Conservation (phyloP, 1,139 yeast species). For the Suhomyces bokatorum region DNA sequence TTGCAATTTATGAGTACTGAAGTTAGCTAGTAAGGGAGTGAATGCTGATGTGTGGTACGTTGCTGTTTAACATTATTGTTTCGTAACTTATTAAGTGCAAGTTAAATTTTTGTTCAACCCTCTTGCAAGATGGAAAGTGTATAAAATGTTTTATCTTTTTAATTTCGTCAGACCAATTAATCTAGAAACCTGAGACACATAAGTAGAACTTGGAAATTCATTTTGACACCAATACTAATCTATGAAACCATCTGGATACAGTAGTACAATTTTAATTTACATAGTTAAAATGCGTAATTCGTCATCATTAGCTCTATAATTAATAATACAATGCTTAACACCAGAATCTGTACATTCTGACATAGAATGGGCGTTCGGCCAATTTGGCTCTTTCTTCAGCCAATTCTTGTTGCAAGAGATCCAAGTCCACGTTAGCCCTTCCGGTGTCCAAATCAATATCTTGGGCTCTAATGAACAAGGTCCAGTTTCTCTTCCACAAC, state of each 20-base stretch:
- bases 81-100: no score
- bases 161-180: not conserved
- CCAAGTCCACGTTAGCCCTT: slow-evolving; percentile 26
- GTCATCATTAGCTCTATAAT: slow-evolving; percentile 9
- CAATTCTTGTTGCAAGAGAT: slow-evolving; percentile 24
- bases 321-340: slow-evolving; percentile 16
- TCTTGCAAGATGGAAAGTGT: not conserved
- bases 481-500: slow-evolving; percentile 56
- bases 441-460: slow-evolving; percentile 28
- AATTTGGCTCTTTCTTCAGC: slow-evolving; percentile 23
- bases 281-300: not conserved
- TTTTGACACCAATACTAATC: not conserved
- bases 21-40: no score
- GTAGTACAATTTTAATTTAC: not conserved
- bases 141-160: no score
- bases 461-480: slow-evolving; percentile 22
- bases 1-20: no score
- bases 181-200: not conserved
- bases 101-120: no score
- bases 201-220: not conserved
- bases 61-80: no score
- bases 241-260: not conserved
- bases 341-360: slow-evolving; percentile 22
- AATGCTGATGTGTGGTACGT: no score
- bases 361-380: slow-evolving; percentile 22